Evolutionary conservation across 306 rosid genomes (phyloP), one percentile per base, ranked within the genome.

Genomic region (Fragaria iinumae): DNA sequence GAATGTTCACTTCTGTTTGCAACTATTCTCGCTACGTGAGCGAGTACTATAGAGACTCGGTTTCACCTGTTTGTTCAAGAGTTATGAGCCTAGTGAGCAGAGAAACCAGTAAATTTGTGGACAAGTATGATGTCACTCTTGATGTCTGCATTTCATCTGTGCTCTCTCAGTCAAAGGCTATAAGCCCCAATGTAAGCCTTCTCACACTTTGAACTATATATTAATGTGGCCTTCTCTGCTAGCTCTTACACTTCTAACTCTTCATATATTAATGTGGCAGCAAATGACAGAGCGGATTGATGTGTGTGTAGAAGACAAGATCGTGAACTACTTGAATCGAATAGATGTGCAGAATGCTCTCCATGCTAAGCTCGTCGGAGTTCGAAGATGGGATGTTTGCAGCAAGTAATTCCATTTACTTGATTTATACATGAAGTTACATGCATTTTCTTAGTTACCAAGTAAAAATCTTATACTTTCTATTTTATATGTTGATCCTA

Each of bases 41-140:
- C 23, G 88, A 87, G 79, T 82, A 74, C 79, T 80, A 82, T 32
- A 70, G 83, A 74, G 86, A 70, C 47, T 48, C 74, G 16, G 20
- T 86, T 65, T 81, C 87, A 16, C 76, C 82, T 25, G 49, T 70
- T 77, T 80, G 84, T 23, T 86, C 88, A 72, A 79, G 79, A 68
- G 97, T 92, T 13, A 84, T 90, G 89, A 82, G 84, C 39, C 90
- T 73, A 88, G 97, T 92, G 34, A 90, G 79, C 76, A 83, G 67
- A 56, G 95, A 92, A 84, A 92, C 96, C 11, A 92, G 97, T 79
- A 87, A 88, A 76, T 89, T 88, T 73, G 90, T 90, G 73, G 95
- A 90, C 84, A 88, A 88, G 45, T 88, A 90, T 43, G 95, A 88
- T 85, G 95, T 90, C 12, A 88, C 97, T n/a, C 96, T 92, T 56